Evolutionary conservation across 148 eudicot species (phyloP), one percentile per base, ranked within the genome.

Genomic region (Vaccinium corymbosum): DNA sequence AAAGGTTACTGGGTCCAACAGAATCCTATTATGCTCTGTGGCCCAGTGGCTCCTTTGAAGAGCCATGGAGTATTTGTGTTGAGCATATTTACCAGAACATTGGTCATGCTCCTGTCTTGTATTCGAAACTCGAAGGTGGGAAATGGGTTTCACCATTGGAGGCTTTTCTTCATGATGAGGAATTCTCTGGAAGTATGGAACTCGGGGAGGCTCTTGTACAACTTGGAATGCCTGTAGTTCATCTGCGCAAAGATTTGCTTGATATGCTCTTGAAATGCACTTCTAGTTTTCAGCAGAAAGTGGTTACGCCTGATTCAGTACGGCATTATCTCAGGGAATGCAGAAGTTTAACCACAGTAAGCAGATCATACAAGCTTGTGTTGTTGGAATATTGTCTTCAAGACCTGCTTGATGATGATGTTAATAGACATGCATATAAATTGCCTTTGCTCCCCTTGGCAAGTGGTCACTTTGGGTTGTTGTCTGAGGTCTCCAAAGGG

Each of bases 381-480:
- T 88, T 97, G 90, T 88, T 97, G 88, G 99, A 97, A 82, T 97
- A 97, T 89, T 93, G 98, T 89, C 95, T 97, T 77, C 98, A 94
- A 79, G 99, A 97, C 86, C 90, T 95, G 81, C 86, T 93, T 89
- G 99, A 97, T 86, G 87, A 89, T 83, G 96, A 94, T 85, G 98
- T 92, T 83, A 92, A 94, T 80, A 82, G 46, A 76, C 86, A 87
- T 84, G 92, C 92, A 81, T 89, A 86, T 85, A 73, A 86, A 85
- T 85, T 97, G 85, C 96, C 93, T 76, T 92, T 97, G 91, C 91
- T 97, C 49, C 99, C 99, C 64, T 89, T 97, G 91, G 99, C 95
- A 77, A 91, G 84, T 91, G 98, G 99, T 57, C 87, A 89, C 72
- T 94, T 91, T 88, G 99, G 99, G 59, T 86, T 89, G 59, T 79